Conservation (phyloP, 225 moss, liverwort and hornwort genomes). For the Neckera pumila region DNA sequence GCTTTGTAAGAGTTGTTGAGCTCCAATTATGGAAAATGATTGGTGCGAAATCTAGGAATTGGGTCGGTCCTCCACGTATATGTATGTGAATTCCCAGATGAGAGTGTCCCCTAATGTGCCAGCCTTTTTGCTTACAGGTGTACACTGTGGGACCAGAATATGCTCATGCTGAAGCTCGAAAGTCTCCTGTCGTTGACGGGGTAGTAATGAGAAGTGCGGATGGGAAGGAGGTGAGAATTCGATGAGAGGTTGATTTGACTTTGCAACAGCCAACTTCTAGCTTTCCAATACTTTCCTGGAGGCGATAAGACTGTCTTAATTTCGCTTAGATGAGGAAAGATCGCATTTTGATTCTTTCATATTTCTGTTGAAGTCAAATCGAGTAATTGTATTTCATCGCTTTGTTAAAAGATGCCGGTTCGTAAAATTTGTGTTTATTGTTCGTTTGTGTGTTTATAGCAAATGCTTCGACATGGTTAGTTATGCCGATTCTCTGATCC, state of each 20-base stretch:
- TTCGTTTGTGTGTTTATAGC: background rate
- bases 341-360: background rate
- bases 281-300: background rate
- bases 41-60: background rate
- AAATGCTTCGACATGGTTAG: background rate
- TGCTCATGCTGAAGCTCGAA: constrained; percentile 99
- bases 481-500: background rate
- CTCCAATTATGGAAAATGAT: background rate
- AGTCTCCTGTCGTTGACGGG: constrained; percentile 97
- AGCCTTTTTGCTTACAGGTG: constrained; percentile 40
- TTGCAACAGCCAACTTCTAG: background rate
- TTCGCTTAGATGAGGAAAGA: background rate
- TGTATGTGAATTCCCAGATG: background rate
- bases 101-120: background rate
- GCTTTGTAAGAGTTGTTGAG: background rate
- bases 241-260: background rate
- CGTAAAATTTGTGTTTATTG: background rate
- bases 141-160: constrained; percentile 98
- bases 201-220: constrained; percentile 99
- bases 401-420: background rate
- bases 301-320: background rate
- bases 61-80: background rate
- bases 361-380: background rate
- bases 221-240: constrained; percentile 80
- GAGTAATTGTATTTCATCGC: background rate